Conservation (phyloP, 169 alveolate genomes). For the Toxoplasma gondii region DNA sequence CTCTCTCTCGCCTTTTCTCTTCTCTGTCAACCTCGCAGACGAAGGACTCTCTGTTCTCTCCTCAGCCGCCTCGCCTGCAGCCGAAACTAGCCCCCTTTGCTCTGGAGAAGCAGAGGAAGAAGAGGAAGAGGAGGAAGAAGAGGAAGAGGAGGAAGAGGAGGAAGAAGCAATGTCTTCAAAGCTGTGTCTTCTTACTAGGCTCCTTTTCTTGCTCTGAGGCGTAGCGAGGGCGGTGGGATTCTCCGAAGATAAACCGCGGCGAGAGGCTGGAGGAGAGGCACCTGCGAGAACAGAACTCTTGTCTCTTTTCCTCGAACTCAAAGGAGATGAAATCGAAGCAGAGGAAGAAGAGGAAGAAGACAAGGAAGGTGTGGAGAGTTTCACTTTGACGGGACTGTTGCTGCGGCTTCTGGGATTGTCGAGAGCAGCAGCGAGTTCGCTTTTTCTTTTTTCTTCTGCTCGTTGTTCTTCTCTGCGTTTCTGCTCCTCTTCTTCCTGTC, state of each 20-base stretch:
- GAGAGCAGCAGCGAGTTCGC: background rate
- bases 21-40: background rate
- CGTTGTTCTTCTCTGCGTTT: background rate
- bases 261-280: too few species aligned
- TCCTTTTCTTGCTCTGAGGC: background rate
- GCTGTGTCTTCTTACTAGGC: background rate
- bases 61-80: background rate
- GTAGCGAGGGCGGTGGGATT: background rate
- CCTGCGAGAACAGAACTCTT: background rate
- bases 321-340: background rate
- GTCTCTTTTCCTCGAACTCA: background rate
- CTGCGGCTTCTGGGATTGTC: background rate
- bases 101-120: background rate
- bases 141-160: background rate
- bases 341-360: constrained; percentile 1
- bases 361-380: background rate
- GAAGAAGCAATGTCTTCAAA: background rate
- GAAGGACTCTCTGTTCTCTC: background rate
- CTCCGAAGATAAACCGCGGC: background rate
- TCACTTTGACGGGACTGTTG: background rate
- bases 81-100: background rate
- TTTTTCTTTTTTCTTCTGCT: background rate
- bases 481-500: background rate
- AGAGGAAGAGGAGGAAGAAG: background rate
- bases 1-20: background rate